A percentile compares a stretch with the other conserved stretches of the same genome.
Evolutionary conservation across 1,139 yeast species (phyloP).

Genomic region (Geotrichum candidum): DNA sequence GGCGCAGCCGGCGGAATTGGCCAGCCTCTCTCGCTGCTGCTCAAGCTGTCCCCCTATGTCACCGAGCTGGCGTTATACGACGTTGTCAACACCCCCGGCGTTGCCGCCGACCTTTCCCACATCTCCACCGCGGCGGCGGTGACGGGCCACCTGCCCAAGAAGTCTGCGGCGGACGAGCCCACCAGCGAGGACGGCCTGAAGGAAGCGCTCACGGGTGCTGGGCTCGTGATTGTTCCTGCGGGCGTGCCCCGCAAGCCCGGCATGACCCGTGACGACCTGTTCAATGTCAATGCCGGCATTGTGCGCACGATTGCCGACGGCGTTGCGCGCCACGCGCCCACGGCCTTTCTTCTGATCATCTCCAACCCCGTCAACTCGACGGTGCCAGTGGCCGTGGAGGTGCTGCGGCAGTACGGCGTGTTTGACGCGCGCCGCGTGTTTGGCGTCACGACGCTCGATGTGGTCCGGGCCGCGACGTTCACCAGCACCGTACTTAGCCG

Average conservation of each 20-base stretch:
- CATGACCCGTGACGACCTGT: conserved; percentile 94
- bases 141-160: conserved; percentile 49
- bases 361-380: conserved; percentile 96
- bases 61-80: conserved; percentile 74
- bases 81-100: conserved; percentile 87
- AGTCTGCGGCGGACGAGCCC: conserved; percentile 88
- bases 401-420: conserved; percentile 65
- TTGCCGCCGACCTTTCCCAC: conserved; percentile 86
- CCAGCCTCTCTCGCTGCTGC: conserved; percentile 55
- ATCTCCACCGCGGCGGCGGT: conserved; percentile 76
- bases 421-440: conserved; percentile 76
- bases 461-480: conserved; percentile 84
- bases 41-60: conserved; percentile 59
- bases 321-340: conserved; percentile 66
- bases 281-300: conserved; percentile 88
- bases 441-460: conserved; percentile 90
- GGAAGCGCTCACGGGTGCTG: conserved; percentile 61
- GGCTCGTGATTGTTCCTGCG: conserved; percentile 85
- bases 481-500: conserved; percentile 72
- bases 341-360: conserved; percentile 71
- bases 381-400: conserved; percentile 88
- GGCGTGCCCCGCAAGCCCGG: conserved; percentile 98
- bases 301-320: conserved; percentile 78
- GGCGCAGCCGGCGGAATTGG: conserved; percentile 61
- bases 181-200: conserved; percentile 63